Base-by-base conservation (phyloP, 2,329 filamentous ascomycete genomes). In the Hypoxylon sp. region DNA sequence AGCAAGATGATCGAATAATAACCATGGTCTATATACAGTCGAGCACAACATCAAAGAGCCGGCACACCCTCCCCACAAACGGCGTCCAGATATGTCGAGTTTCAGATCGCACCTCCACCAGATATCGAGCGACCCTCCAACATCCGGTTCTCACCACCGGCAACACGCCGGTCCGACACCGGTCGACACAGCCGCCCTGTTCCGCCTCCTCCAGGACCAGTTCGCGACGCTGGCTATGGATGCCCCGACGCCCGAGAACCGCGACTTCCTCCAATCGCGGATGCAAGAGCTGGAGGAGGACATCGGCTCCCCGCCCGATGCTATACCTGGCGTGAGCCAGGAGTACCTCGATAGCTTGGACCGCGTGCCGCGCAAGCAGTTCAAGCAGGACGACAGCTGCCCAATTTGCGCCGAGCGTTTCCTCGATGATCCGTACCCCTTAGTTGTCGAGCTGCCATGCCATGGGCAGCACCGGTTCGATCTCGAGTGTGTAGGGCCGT, bases 401-500 rank as follows among this genome's bases (percentile, higher is more conserved):
- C 86, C 88, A 46, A 91, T 91, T 76, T 91, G 89, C 79, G 88
- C 87, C 65, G 86, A 90, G 72, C 80, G 78, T 31, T 90, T 87
- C 74, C 80, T 90, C 51, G 87, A 91, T 73, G 89, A 91, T 74
- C 80, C 82, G 72, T 90, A 88, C 75, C 87, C 85, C 61, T 81
- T 91, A 1, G 88, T 91, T 11, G 89, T 91, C 29, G 84, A 89
- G 81, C 81, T 91, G 74, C 88, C 88, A 44, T 91, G 89, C 76
- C 82, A 88, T 73, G 82, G 81, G 33, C 80, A 78, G 44, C 89
- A 91, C 77, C 80, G 80, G 54, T 91, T 90, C 75, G 89, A 91
- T 73, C 78, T 91, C n/a, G 89, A 91, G 80, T 91, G 89, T 73
- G 88, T 91, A 1, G 86, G 84, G 3, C 89, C 89, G 5, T 91